phyloP scores from a whole-genome alignment of 2,329 filamentous ascomycete genomes.

The Talaromyces pinophilus region DNA sequence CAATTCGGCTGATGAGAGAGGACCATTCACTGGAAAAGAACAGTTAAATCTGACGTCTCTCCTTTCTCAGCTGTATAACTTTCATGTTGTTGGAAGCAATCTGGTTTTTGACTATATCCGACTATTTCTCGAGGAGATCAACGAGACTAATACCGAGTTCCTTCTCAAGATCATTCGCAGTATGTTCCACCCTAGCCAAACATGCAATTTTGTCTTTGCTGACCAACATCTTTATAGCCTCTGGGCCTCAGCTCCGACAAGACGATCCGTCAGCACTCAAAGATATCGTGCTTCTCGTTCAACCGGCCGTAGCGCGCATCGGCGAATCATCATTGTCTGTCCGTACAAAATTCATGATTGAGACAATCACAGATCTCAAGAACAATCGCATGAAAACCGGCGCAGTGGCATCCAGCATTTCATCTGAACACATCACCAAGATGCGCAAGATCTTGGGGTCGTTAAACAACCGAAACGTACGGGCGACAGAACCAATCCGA shows the following conservation, averaged over 20 bases:
- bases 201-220: constrained; percentile 20
- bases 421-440: constrained; percentile 77
- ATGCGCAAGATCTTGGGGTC: constrained; percentile 88
- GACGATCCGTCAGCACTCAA: constrained; percentile 88
- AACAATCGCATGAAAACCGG: constrained; percentile 86
- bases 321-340: constrained; percentile 75
- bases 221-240: constrained; percentile 47
- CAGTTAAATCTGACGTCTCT: constrained; percentile 77
- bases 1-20: constrained; percentile 57
- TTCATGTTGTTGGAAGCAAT: constrained; percentile 79
- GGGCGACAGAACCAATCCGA: constrained; percentile 76
- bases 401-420: constrained; percentile 67
- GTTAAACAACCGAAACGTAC: constrained; percentile 67
- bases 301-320: constrained; percentile 66
- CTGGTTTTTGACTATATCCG: constrained; percentile 91
- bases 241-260: constrained; percentile 77
- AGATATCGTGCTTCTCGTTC: constrained; percentile 79
- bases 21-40: constrained; percentile 56
- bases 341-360: constrained; percentile 95
- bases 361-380: constrained; percentile 90
- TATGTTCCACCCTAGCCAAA: constrained; percentile 30
- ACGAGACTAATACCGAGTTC: constrained; percentile 84
- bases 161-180: constrained; percentile 79
- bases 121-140: constrained; percentile 70
- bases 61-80: constrained; percentile 84